Evolutionary conservation across 2,329 filamentous ascomycete genomes (phyloP), one percentile per base, ranked within the genome.

Genomic region (Pseudocercospora crystallina): DNA sequence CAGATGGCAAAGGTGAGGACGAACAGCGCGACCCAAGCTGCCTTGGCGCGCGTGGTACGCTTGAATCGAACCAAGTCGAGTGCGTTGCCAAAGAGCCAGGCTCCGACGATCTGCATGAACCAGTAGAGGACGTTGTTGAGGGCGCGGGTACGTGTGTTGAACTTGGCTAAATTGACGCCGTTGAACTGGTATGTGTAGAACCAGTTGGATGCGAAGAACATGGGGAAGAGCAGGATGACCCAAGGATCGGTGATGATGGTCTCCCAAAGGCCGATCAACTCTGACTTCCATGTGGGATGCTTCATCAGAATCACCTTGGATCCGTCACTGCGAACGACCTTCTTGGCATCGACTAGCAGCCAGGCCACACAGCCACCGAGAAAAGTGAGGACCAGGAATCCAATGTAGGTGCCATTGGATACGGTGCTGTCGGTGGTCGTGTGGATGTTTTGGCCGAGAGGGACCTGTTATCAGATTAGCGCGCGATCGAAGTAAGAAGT

Each of bases 221-320:
- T 88, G 64, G 87, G 87, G 74, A 90, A 94, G 26, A 92, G 78
- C 13, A 85, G 70, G 48, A 91, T 56, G 62, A 94, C 85, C 72
- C 85, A 91, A 5, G 83, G 83, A 60, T 94, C 86, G 30, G 77
- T 77, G 43, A 74, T 72, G 49, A 95, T 72, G 0, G 87, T 89
- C 69, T 94, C 80, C 69, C 79, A 86, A 2, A 96, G 81, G 48
- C 90, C 90, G 13, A 80, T 57, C 54, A 95, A 71, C 72, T 96
- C 90, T 2, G 87, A 85, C 64, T 82, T 82, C 87, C 88, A 95
- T 44, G 87, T 88, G 3, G 90, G 90, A 71, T 95, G 88, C 76
- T 94, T 92, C 87, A 92, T 95, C 56, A 91, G 72, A 56, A 95
- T 90, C 65, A 95, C 84, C 52, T 83, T 74, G 51, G 86, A 86